Percentiles rank a stretch among this genome's conserved stretches.
Evolutionary conservation across 257 asterid species (phyloP).

Genomic region (Solanum neorickii): DNA sequence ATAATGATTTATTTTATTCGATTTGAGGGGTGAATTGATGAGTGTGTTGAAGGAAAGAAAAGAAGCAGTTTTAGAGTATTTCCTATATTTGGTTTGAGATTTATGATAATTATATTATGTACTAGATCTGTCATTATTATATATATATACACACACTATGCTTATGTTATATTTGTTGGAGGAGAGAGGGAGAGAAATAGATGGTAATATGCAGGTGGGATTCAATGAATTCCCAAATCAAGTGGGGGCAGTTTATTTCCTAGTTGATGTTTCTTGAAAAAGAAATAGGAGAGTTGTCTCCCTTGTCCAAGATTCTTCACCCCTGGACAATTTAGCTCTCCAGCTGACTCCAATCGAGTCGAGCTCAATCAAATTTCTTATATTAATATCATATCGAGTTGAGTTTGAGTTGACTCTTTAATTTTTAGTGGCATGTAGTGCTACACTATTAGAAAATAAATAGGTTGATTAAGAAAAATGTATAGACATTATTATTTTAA

Average conservation of each 20-base stretch:
- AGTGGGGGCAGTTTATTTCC: conserved; percentile 1
- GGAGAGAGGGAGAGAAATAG: background rate
- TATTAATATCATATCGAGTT: background rate
- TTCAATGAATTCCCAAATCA: conserved; percentile 4
- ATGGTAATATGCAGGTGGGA: background rate
- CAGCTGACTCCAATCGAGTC: background rate
- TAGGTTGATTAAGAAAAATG: background rate
- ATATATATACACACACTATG: background rate
- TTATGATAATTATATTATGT: background rate
- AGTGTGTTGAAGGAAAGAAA: background rate
- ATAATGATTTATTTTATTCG: background rate
- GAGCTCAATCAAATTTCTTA: background rate
- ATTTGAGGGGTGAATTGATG: background rate
- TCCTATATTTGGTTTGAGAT: background rate
- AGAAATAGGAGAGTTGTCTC: background rate
- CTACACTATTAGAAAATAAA: background rate
- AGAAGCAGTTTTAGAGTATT: background rate
- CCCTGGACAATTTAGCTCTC: background rate
- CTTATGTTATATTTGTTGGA: background rate
- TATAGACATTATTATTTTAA: background rate
- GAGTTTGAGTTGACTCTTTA: background rate
- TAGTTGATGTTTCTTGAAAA: conserved; percentile 1
- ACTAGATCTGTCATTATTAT: background rate
- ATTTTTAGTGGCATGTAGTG: background rate
- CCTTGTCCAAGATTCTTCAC: background rate